A percentile compares a stretch with the other conserved stretches of the same genome.
These are phyloP conservation scores for Rhodocollybia butyracea DNA, from an alignment of 768 basidiomycete species.

Conservation along the genomic window DNA sequence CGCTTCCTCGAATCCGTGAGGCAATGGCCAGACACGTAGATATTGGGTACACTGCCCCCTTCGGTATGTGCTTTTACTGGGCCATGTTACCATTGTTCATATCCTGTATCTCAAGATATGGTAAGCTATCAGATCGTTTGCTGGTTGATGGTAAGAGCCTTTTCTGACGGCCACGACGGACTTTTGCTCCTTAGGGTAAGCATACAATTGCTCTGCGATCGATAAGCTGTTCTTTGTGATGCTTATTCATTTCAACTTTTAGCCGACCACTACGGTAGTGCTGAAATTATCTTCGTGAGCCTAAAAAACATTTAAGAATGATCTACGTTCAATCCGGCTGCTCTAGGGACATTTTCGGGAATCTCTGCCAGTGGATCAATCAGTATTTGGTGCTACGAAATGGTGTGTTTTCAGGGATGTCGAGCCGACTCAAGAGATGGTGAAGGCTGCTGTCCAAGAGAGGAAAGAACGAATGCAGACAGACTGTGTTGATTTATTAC, in stretches of 20 bases:
- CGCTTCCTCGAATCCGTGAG: constrained; percentile 58
- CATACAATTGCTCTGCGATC: not conserved
- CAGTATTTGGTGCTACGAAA: constrained; percentile 74
- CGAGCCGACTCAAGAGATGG: constrained; percentile 47
- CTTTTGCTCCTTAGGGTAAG: constrained; percentile 5
- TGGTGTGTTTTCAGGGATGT: constrained; percentile 75
- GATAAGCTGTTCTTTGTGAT: constrained; percentile 6
- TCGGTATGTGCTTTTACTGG: constrained; percentile 38
- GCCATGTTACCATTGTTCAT: not conserved
- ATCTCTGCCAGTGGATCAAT: constrained; percentile 34
- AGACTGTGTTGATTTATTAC: constrained; percentile 62
- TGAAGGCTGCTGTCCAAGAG: constrained; percentile 64
- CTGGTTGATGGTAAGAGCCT: not conserved
- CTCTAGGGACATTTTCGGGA: constrained; percentile 67
- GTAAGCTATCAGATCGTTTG: constrained; percentile 30
- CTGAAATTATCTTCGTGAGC: constrained; percentile 77
- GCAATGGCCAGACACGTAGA: constrained; percentile 66
- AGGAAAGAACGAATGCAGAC: constrained; percentile 67
- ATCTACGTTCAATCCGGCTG: constrained; percentile 3
- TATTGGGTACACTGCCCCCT: constrained; percentile 60
- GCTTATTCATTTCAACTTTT: constrained; percentile 11
- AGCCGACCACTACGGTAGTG: constrained; percentile 88
- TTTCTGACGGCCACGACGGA: too few species aligned
- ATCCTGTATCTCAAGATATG: constrained; percentile 42
- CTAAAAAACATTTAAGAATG: not conserved